phyloP scores from a whole-genome alignment of 176 grass and related monocot genomes.

The Themeda triandra region DNA sequence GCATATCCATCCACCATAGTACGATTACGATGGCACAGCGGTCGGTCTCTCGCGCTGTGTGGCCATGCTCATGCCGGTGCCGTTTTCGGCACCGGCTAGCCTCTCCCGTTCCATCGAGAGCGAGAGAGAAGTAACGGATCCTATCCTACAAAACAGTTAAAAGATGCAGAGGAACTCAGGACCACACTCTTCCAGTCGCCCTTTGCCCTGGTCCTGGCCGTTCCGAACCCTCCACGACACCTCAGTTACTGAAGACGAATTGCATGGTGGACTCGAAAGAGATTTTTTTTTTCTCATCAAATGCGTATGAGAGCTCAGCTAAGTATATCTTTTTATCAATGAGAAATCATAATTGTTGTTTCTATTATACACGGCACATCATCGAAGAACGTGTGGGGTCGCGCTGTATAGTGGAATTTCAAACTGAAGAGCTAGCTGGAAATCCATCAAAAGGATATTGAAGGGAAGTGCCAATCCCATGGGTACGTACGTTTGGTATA shows the following conservation, averaged over 20 bases:
- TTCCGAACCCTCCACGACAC: no score
- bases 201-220: no score
- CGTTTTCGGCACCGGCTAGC: neutral
- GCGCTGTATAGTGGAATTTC: no score
- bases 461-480: neutral
- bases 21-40: slow-evolving; percentile 21
- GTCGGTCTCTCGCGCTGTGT: neutral
- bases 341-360: no score
- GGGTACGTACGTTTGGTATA: neutral
- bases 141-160: neutral
- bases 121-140: neutral
- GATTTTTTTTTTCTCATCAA: no score
- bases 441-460: neutral
- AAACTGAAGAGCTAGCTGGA: neutral
- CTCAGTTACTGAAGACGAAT: neutral
- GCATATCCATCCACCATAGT: neutral
- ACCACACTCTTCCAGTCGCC: no score
- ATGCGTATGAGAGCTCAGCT: no score
- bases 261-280: neutral
- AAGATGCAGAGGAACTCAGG: no score
- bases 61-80: neutral
- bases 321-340: no score
- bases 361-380: no score
- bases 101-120: neutral
- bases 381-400: no score